These are phyloP conservation scores for Paradendryphiella salina DNA, from an alignment of 2,329 filamentous ascomycete species.

Conservation along the genomic window DNA sequence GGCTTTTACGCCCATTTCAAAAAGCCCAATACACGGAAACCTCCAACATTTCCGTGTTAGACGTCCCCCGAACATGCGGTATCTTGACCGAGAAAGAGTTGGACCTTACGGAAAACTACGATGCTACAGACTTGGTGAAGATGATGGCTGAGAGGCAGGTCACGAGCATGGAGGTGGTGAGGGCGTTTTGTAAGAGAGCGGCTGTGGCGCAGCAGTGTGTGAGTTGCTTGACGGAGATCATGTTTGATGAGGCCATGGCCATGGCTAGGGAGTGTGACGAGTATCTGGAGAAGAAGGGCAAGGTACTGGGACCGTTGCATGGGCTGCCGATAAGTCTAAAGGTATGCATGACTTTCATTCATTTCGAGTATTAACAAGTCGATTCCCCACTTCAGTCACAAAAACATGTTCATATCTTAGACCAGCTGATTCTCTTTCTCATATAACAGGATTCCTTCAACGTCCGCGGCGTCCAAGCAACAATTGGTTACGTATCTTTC, in stretches of 20 bases:
- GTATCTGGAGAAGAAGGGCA: slow-evolving; percentile 44
- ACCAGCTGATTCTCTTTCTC: neutral
- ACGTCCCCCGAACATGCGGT: slow-evolving; percentile 37
- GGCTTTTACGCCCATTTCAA: slow-evolving; percentile 35
- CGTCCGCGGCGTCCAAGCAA: slow-evolving; percentile 60
- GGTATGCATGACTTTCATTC: slow-evolving; percentile 12
- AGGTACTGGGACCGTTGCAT: slow-evolving; percentile 56
- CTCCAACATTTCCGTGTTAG: slow-evolving; percentile 33
- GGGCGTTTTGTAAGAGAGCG: slow-evolving; percentile 59
- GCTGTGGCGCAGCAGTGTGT: slow-evolving; percentile 63
- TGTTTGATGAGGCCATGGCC: slow-evolving; percentile 49
- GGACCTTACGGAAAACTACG: slow-evolving; percentile 41
- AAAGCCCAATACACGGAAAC: slow-evolving; percentile 24
- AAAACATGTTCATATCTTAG: neutral
- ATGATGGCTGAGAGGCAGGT: slow-evolving; percentile 29
- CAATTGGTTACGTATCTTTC: slow-evolving; percentile 60
- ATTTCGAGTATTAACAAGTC: neutral
- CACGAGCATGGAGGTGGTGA: slow-evolving; percentile 51
- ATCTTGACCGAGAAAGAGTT: slow-evolving; percentile 40
- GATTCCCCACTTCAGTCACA: too few relatives aligned
- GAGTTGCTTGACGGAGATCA: slow-evolving; percentile 51
- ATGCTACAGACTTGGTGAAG: slow-evolving; percentile 39
- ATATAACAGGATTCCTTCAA: slow-evolving; percentile 60
- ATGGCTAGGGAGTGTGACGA: slow-evolving; percentile 47
- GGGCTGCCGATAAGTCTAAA: slow-evolving; percentile 62